phyloP scores from a whole-genome alignment of 805 yeast species.

The Kodamaea kaohsiungensis region DNA sequence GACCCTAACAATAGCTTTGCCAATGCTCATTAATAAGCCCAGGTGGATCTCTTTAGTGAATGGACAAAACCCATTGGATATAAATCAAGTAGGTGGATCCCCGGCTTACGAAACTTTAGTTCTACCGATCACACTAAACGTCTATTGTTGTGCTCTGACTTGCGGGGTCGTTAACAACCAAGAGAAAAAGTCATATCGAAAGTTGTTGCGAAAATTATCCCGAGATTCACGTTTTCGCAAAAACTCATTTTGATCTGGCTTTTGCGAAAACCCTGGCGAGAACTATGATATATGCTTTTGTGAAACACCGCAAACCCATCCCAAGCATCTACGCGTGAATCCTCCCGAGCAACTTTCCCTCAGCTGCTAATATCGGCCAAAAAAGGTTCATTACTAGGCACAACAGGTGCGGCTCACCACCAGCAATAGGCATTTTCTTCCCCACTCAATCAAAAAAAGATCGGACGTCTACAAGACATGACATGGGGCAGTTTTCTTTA shows the following conservation, averaged over 20 bases:
- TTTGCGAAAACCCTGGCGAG: neutral
- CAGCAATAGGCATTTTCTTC: neutral
- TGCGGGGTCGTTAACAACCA: conserved; percentile 5
- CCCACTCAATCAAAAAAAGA: neutral
- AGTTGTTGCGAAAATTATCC: neutral
- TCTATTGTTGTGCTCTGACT: neutral
- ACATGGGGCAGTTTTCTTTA: neutral
- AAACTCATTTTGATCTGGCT: neutral
- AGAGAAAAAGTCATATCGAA: neutral
- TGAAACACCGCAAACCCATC: neutral
- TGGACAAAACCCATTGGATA: neutral
- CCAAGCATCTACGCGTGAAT: neutral
- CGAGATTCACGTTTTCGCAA: neutral
- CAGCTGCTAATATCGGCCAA: neutral
- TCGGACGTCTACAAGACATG: neutral
- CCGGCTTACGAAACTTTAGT: neutral
- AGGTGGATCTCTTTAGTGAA: neutral
- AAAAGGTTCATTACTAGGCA: neutral
- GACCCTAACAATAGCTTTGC: neutral
- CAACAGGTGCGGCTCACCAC: neutral
- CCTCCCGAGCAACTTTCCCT: neutral
- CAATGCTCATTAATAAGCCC: neutral
- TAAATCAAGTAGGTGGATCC: neutral
- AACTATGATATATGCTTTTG: neutral
- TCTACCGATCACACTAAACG: neutral